Evolutionary conservation across 2,329 filamentous ascomycete species (phyloP), one percentile per base, ranked within the genome.

Genomic region (Reticulascus tulasneorum): DNA sequence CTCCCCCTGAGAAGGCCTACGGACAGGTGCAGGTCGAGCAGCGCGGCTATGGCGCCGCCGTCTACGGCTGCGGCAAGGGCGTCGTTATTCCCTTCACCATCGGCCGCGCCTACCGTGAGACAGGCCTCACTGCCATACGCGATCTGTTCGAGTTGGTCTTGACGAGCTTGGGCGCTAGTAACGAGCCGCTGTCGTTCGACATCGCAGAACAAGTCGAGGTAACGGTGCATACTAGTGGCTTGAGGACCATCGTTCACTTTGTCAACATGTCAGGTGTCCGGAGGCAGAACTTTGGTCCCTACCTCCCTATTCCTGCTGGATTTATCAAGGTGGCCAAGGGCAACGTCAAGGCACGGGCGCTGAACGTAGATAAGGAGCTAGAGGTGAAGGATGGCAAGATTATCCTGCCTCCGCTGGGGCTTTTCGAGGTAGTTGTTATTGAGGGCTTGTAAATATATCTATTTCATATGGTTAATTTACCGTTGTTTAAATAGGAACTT

Each of bases 1-100:
- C 42, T 8, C 42, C 42, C 16, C 42, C 42, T 3, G 38, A 45
- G 29, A 42, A 42, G 20, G 41, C 41, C 29, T 42, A 39, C 29
- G 42, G 42, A 8, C 38, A 45, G 21, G n/a, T 18, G 6, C 38
- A 45, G 32, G 29, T 38, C 17, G 23, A 42, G 13, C 26, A 39
- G 25, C 42, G 32, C 12, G 42, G 32, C n/a, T 36, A 37, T 12
- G 35, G 38, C 10, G 34, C 38, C 18, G 38, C 29, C 7, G 4
- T 33, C 4, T 32, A 27, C 16, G 32, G 26, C 6, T 19, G 30
- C 18, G 42, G 38, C 18, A 42, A 23, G 3, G 42, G 35, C 9
- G 25, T 37, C 8, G 16, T 41, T 12, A 22, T 42, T 19, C 38
- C 42, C 4, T 40, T 42, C 23, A 29, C 38, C n/a, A 26, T 39